A percentile compares a stretch with the other conserved stretches of the same genome.
These are phyloP conservation scores for Boechera divaricarpa DNA, from an alignment of 345 rosid species.

Conservation along the genomic window DNA sequence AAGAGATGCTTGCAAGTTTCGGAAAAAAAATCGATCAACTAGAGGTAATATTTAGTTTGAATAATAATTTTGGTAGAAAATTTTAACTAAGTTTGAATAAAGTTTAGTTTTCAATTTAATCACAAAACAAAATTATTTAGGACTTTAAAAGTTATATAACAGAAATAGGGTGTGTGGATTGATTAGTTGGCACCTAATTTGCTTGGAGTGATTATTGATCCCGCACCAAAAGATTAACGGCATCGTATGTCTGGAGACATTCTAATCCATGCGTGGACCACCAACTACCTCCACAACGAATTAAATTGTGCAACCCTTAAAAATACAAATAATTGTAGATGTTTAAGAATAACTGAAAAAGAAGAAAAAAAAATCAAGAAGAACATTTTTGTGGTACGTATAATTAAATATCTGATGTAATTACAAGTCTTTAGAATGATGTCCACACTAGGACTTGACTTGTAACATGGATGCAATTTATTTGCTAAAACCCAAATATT, in stretches of 20 bases:
- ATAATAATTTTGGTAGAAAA: not conserved
- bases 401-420: constrained; percentile 20
- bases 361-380: not conserved
- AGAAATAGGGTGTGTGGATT: not conserved
- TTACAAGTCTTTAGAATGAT: constrained; percentile 27
- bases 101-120: not conserved
- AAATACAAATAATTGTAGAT: not conserved
- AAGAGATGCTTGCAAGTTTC: not conserved
- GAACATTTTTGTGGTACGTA: constrained; percentile 15
- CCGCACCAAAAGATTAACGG: not conserved
- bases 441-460: constrained; percentile 42
- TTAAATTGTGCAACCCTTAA: not conserved
- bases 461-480: constrained; percentile 39
- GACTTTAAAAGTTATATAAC: not conserved
- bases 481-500: constrained; percentile 38
- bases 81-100: not conserved
- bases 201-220: not conserved
- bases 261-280: constrained; percentile 11
- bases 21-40: not conserved
- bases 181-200: constrained; percentile 8
- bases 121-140: not conserved
- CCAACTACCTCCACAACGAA: not conserved
- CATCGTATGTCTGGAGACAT: constrained; percentile 1
- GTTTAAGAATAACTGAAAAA: not conserved
- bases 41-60: not conserved